These are phyloP conservation scores for Arabis hirsuta DNA, from an alignment of 345 rosid species.

Conservation along the genomic window DNA sequence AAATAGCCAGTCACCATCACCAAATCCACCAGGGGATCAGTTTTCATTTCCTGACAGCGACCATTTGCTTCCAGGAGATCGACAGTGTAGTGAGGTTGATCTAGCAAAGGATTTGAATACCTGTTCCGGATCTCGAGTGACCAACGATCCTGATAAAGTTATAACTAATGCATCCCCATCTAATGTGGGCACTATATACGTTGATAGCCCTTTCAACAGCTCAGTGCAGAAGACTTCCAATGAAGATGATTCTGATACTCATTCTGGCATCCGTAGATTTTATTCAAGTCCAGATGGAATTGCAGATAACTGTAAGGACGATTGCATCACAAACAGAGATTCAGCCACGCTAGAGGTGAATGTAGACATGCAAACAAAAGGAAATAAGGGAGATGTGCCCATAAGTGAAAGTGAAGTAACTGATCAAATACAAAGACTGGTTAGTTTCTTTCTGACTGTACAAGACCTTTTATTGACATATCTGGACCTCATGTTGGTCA, in stretches of 20 bases:
- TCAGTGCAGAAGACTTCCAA: constrained; percentile 36
- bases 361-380: constrained; percentile 30
- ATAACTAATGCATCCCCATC: constrained; percentile 38
- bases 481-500: constrained; percentile 24
- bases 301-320: constrained; percentile 27
- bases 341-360: constrained; percentile 13
- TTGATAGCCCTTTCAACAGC: constrained; percentile 39
- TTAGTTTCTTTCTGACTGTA: constrained; percentile 43
- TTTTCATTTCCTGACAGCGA: constrained; percentile 53
- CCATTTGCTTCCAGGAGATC: constrained; percentile 43
- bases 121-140: constrained; percentile 37
- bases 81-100: constrained; percentile 47
- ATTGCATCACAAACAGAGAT: constrained; percentile 34
- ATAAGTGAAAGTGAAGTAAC: constrained; percentile 37
- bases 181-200: constrained; percentile 35
- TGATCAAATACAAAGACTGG: constrained; percentile 43
- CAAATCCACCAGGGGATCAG: constrained; percentile 59
- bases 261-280: constrained; percentile 41
- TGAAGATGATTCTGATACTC: constrained; percentile 39
- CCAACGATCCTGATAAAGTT: constrained; percentile 45
- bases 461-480: constrained; percentile 26
- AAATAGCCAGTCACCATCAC: constrained; percentile 45
- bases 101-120: constrained; percentile 39
- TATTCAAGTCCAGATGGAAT: constrained; percentile 37
- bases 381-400: constrained; percentile 32